Evolutionary conservation across 345 rosid species (phyloP), one percentile per base, ranked within the genome.

Genomic region (Eucalyptus rudis): DNA sequence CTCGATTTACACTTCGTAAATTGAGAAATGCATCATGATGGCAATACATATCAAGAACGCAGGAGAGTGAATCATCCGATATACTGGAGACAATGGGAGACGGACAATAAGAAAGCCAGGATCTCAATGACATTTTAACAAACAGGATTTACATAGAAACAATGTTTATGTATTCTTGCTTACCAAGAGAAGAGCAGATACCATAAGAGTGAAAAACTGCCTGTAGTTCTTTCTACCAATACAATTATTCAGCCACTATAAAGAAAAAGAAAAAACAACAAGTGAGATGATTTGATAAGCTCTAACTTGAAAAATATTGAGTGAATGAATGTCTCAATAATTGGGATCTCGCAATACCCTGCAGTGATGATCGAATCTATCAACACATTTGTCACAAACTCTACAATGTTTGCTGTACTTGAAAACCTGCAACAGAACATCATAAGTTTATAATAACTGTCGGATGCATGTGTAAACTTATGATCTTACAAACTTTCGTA

Each of bases 381-480:
- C 95, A 10, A 98, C 99, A 86, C 99, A 97, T 93, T 98, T 98
- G 93, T 98, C 99, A 79, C 99, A 97, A 76, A 98, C 99, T 92
- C 99, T 93, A 87, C 99, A 98, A 91, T 97, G 99, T 93, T 98
- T 98, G 95, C 99, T 98, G 92, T 97, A 96, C 91, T 95, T 98
- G 93, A 94, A 96, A 88, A 98, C 99, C 99, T 98, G 94, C 51
- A 76, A 89, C 88, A 90, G 49, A 91, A 54, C 8, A 36, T 50
- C 50, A 31, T 36, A 76, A 76, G 45, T 36, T 68, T 36, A 76
- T 76, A 20, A 36, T 24, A 36, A 76, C 47, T 20, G 81, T 36
- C 25, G 4, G 83, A 76, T 76, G 80, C 83, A 36, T 76, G 12
- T 76, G 43, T 19, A 76, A 36, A 76, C 4, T 68, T 68, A 68